These are phyloP conservation scores for Ophiosphaerella narmari DNA, from an alignment of 2,329 filamentous ascomycete genomes.

Conservation along the genomic window DNA sequence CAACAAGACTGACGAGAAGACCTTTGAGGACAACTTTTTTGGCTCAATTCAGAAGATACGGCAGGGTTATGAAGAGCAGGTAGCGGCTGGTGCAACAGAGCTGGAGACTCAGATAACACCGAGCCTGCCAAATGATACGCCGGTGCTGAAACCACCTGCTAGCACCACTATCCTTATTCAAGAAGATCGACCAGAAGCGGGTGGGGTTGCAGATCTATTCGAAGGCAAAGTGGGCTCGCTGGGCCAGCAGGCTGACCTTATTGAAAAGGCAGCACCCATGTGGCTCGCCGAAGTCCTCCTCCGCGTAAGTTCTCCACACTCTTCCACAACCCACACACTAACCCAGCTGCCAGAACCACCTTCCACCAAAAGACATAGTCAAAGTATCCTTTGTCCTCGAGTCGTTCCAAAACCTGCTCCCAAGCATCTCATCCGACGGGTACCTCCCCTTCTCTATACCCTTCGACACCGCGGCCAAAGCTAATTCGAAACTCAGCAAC, in stretches of 20 bases:
- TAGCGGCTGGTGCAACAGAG: conserved; percentile 55
- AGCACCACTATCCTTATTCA: conserved; percentile 68
- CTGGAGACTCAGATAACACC: conserved; percentile 70
- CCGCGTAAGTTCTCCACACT: conserved; percentile 52
- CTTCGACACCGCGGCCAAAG: conserved; percentile 27
- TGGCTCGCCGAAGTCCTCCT: conserved; percentile 92
- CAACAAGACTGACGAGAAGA: conserved; percentile 67
- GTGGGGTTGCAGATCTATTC: conserved; percentile 81
- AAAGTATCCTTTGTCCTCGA: conserved; percentile 95
- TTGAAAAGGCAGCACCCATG: conserved; percentile 85
- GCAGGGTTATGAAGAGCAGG: conserved; percentile 71
- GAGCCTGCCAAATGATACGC: conserved; percentile 73
- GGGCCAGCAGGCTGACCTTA: conserved; percentile 75
- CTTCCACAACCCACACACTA: background rate
- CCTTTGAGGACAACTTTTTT: conserved; percentile 74
- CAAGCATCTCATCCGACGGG: conserved; percentile 75
- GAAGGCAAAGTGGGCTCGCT: conserved; percentile 82
- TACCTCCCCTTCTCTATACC: conserved; percentile 46
- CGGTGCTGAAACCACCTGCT: conserved; percentile 72
- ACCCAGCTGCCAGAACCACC: conserved; percentile 64
- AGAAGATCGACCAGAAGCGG: conserved; percentile 66
- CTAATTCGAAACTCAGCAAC: conserved; percentile 59
- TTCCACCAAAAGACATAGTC: conserved; percentile 85
- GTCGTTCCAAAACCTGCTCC: conserved; percentile 76
- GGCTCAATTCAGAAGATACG: conserved; percentile 75